Evolutionary conservation across 345 rosid species (phyloP), one percentile per base, ranked within the genome.

Genomic region (Lepidium didymum): DNA sequence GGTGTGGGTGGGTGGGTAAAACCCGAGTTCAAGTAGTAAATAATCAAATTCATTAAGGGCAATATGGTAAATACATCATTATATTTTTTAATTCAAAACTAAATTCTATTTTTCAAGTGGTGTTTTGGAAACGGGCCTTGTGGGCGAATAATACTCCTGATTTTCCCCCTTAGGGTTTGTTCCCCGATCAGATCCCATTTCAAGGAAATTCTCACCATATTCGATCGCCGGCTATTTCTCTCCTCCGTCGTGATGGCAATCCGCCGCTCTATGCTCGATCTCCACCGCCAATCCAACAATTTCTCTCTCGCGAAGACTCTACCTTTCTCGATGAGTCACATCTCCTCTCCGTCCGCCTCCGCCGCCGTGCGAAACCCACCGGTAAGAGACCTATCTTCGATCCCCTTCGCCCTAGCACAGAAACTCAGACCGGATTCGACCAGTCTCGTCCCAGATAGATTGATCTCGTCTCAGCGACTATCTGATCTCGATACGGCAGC

Each of bases 251-350:
- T 56, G 63, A 74, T 74, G 73, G 36, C 77, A 59, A 43, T 74
- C 56, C 77, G 77, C 5, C 77, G 77, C 23, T 15, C 49, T n/a
- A 25, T 74, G 35, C 56, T 74, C 29, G 68, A 46, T 60, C 50
- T 74, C 44, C 68, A 74, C 68, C 72, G 77, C 12, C 68, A 74
- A 43, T 4, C 77, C 50, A 47, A 50, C 18, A 66, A 12, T 8
- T 55, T 60, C 12, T 8, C 62, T 7, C 56, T 52, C 43, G 27
- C 50, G 25, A 67, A 67, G n/a, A 10, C 72, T 5, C 13, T 5
- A 27, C 72, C 72, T 42, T 43, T 73, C 68, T 42, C 68, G 10
- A 51, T 51, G 67, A 57, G 38, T 15, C 47, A 50, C 60, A 41
- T 41, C 67, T 50, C 72, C 46, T 14, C 71, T 21, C 4, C 60